These are phyloP conservation scores for Bruguiera parviflora DNA, from an alignment of 345 rosid species.

Conservation along the genomic window DNA sequence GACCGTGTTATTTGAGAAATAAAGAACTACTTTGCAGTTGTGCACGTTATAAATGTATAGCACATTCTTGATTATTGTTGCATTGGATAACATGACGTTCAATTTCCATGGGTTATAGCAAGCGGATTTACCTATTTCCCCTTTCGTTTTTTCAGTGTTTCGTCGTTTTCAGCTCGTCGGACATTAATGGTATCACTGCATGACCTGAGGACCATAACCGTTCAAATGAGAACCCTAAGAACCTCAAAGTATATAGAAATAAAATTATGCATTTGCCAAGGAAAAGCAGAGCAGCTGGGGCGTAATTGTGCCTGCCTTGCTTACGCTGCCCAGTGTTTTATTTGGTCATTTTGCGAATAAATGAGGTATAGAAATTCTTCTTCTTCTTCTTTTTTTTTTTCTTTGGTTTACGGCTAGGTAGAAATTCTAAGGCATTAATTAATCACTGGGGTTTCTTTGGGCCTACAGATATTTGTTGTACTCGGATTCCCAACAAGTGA, in stretches of 20 bases:
- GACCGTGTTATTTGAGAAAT: conserved; percentile 1
- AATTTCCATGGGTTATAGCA: no score
- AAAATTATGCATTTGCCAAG: not conserved
- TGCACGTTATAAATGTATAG: not conserved
- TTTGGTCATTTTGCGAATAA: not conserved
- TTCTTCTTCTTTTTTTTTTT: no score
- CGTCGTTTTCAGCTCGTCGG: no score
- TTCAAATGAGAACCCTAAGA: no score
- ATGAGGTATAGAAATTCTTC: not conserved
- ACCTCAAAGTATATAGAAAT: no score
- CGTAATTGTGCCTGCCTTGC: conserved; percentile 1
- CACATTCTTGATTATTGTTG: not conserved
- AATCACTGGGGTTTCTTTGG: conserved; percentile 25
- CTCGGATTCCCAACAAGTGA: not conserved
- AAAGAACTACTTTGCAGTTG: not conserved
- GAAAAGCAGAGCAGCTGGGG: not conserved
- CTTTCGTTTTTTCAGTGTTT: no score
- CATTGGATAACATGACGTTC: not conserved
- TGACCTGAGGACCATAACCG: no score
- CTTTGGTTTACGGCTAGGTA: not conserved
- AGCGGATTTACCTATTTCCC: no score
- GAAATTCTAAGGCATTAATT: conserved; percentile 4
- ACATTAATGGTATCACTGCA: no score
- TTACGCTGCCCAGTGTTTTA: not conserved
- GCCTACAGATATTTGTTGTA: conserved; percentile 20